These are phyloP conservation scores for Boletus insuetus DNA, from an alignment of 768 basidiomycete species.

Conservation along the genomic window DNA sequence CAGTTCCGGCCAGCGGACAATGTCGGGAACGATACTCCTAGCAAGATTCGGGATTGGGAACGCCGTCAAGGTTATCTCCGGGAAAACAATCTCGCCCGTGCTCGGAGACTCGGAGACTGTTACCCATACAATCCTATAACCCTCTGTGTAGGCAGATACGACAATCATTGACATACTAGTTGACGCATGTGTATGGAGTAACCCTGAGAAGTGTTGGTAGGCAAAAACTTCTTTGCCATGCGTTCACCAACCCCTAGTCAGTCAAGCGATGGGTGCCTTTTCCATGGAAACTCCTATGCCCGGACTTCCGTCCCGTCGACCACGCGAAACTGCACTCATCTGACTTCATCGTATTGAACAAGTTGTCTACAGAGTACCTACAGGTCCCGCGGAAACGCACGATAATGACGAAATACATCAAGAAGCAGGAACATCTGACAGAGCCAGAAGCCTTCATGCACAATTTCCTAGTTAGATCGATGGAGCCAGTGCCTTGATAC, in stretches of 20 bases:
- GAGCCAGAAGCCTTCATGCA: constrained; percentile 2
- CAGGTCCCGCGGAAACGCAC: too few relatives aligned
- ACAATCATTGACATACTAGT: background rate
- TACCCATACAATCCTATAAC: background rate
- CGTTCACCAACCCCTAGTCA: background rate
- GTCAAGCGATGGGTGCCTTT: constrained; percentile 2
- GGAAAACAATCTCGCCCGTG: background rate
- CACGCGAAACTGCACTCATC: too few relatives aligned
- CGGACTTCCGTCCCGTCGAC: too few relatives aligned
- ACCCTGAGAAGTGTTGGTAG: constrained; percentile 10
- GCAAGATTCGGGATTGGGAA: background rate
- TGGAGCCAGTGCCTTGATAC: constrained; percentile 5
- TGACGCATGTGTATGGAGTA: background rate
- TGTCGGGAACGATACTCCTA: background rate
- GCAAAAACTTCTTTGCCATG: background rate
- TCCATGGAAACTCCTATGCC: constrained; percentile 3
- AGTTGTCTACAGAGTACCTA: too few relatives aligned
- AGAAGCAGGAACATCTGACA: background rate
- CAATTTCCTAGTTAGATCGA: constrained; percentile 9
- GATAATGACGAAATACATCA: too few relatives aligned
- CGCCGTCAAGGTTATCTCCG: background rate
- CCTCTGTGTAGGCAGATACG: constrained; percentile 1
- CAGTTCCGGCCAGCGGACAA: background rate
- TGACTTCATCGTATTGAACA: too few relatives aligned
- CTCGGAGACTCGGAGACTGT: constrained; percentile 1